These are phyloP conservation scores for Agapanthus africanus DNA, from an alignment of 106 monocot genomes.

Conservation along the genomic window DNA sequence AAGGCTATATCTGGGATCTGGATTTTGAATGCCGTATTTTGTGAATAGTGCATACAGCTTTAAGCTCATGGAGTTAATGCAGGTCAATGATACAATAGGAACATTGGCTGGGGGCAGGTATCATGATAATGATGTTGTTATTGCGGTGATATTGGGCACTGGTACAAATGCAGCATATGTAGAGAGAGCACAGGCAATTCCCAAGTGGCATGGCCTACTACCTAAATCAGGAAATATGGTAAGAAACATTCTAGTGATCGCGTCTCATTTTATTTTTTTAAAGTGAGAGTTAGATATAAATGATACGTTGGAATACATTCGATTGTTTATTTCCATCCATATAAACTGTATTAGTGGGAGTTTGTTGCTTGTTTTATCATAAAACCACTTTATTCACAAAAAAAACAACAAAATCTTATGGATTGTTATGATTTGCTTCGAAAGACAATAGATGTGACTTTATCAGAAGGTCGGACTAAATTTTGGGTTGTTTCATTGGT, in stretches of 20 bases:
- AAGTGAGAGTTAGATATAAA: background rate
- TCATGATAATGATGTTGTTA: slow-evolving; percentile 71
- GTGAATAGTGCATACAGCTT: background rate
- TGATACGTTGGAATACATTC: background rate
- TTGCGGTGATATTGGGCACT: slow-evolving; percentile 93
- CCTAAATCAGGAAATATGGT: slow-evolving; percentile 96
- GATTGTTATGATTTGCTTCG: too few relatives aligned
- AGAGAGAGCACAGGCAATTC: slow-evolving; percentile 82
- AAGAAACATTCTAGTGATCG: slow-evolving; percentile 5
- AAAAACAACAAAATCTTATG: too few relatives aligned
- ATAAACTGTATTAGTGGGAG: background rate
- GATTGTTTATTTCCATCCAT: too few relatives aligned
- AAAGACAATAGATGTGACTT: too few relatives aligned
- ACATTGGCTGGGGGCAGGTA: slow-evolving; percentile 92
- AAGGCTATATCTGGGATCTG: background rate
- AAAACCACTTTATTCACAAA: too few relatives aligned
- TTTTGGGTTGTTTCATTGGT: too few relatives aligned
- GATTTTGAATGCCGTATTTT: background rate
- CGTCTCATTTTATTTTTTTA: background rate
- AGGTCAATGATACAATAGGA: slow-evolving; percentile 97
- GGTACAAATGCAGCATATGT: slow-evolving; percentile 98
- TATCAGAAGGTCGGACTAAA: too few relatives aligned
- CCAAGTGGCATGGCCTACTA: slow-evolving; percentile 78
- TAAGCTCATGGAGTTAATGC: slow-evolving; percentile 3
- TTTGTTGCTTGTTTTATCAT: background rate